Evolutionary conservation across 2,329 filamentous ascomycete genomes (phyloP).

Genomic region (Fusarium piperis): DNA sequence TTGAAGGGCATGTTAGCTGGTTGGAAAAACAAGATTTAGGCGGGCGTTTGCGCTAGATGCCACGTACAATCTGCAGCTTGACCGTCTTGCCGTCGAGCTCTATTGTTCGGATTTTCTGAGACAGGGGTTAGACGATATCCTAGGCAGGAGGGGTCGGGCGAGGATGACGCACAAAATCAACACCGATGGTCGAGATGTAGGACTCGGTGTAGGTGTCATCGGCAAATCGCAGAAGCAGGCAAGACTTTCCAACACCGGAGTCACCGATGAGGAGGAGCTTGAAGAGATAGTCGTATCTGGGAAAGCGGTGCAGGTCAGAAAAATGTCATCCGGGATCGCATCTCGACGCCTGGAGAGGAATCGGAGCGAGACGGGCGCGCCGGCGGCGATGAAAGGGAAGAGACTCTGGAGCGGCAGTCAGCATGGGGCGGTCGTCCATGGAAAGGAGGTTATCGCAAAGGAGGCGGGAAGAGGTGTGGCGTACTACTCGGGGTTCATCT

Average conservation of each 20-base stretch:
- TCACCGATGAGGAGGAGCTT: conserved; percentile 99
- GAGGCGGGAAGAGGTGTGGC: conserved; percentile 52
- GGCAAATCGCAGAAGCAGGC: conserved; percentile 95
- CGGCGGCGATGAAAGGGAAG: conserved; percentile 12
- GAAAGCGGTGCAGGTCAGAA: conserved; percentile 38
- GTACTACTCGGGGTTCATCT: conserved; percentile 94
- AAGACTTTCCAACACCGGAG: conserved; percentile 99
- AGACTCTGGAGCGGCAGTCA: conserved; percentile 44
- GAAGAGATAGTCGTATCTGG: conserved; percentile 99
- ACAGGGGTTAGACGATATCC: conserved; percentile 25
- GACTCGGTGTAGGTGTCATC: conserved; percentile 99
- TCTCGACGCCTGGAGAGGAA: not conserved
- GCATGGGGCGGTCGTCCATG: conserved; percentile 27
- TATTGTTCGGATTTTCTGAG: conserved; percentile 98
- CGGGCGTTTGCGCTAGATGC: not conserved
- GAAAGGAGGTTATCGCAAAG: conserved; percentile 47
- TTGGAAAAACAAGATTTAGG: not conserved
- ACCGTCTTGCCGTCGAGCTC: conserved; percentile 99
- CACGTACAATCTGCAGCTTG: conserved; percentile 96
- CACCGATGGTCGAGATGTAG: conserved; percentile 99
- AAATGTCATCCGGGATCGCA: conserved; percentile 21
- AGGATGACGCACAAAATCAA: conserved; percentile 85
- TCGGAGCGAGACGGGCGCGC: not conserved
- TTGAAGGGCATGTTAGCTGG: conserved; percentile 50
- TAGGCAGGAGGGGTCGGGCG: not conserved